These are phyloP conservation scores for Dryas integrifolia DNA, from an alignment of 331 rosid genomes.

Conservation along the genomic window DNA sequence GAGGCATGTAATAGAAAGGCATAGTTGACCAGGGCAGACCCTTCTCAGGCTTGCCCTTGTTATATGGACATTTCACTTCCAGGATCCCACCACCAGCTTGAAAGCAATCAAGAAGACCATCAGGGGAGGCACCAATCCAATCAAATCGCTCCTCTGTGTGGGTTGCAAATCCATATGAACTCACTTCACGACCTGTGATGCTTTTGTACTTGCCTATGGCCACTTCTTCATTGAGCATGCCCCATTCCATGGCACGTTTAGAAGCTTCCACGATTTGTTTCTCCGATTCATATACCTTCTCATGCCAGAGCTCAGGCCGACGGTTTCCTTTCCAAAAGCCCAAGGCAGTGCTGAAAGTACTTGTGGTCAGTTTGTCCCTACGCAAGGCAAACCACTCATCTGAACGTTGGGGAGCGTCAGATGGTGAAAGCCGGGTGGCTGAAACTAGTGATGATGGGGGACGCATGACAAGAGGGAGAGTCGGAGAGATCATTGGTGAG, in stretches of 20 bases:
- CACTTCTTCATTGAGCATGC: conserved; percentile 64
- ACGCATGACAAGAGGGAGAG: conserved; percentile 26
- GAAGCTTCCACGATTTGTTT: conserved; percentile 38
- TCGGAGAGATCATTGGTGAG: conserved; percentile 21
- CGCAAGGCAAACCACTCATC: conserved; percentile 98
- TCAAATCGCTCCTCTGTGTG: conserved; percentile 53
- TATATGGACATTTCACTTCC: conserved; percentile 93
- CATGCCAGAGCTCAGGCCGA: conserved; percentile 74
- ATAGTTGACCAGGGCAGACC: conserved; percentile 80
- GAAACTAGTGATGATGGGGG: conserved; percentile 43
- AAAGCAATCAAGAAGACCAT: conserved; percentile 71
- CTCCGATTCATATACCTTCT: conserved; percentile 67
- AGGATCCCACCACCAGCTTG: conserved; percentile 67
- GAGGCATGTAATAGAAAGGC: conserved; percentile 99
- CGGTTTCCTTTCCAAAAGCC: conserved; percentile 93
- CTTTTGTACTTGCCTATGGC: conserved; percentile 69
- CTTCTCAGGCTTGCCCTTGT: conserved; percentile 89
- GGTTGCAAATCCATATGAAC: conserved; percentile 68
- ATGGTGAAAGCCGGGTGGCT: conserved; percentile 40
- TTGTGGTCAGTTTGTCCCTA: conserved; percentile 77
- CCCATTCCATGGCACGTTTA: conserved; percentile 84
- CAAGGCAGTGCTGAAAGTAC: conserved; percentile 90
- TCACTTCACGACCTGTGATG: conserved; percentile 78
- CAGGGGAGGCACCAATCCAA: conserved; percentile 98
- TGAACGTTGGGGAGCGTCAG: conserved; percentile 73